These are phyloP conservation scores for Austroboletus novae-zelandiae DNA, from an alignment of 1,284 basidiomycete species.

Conservation along the genomic window DNA sequence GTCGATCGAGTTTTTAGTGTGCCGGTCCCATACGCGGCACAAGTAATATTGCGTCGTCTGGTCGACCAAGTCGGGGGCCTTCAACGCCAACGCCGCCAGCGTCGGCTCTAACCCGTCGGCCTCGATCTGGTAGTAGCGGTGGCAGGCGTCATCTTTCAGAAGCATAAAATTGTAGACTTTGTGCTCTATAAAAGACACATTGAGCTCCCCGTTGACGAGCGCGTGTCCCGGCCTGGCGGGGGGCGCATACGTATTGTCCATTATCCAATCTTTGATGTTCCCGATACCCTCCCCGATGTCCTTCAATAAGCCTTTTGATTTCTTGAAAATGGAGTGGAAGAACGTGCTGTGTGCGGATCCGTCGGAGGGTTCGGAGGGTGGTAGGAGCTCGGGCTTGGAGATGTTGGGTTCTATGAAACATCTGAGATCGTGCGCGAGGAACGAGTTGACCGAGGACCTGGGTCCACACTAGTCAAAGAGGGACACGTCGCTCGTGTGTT, in stretches of 20 bases:
- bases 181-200: conserved; percentile 23
- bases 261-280: conserved; percentile 3
- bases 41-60: conserved; percentile 15
- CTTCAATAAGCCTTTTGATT: conserved; percentile 6
- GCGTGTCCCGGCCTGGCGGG: conserved; percentile 20
- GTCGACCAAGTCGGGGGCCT: neutral
- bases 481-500: conserved; percentile 24
- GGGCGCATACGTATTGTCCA: conserved; percentile 1
- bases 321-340: conserved; percentile 7
- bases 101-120: conserved; percentile 10
- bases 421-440: conserved; percentile 16
- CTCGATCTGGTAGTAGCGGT: conserved; percentile 13
- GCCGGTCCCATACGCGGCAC: conserved; percentile 19
- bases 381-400: conserved; percentile 1
- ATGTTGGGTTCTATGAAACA: conserved; percentile 13
- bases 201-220: conserved; percentile 26
- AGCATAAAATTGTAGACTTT: conserved; percentile 10
- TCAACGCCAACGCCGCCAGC: conserved; percentile 7
- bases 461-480: conserved; percentile 34
- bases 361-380: too few species aligned
- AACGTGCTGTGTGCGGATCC: conserved; percentile 14
- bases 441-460: conserved; percentile 19
- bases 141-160: neutral
- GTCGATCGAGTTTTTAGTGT: conserved; percentile 13
- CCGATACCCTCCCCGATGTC: conserved; percentile 4